Evolutionary conservation across 257 asterid genomes (phyloP).

Genomic region (Leptodermis oblonga): DNA sequence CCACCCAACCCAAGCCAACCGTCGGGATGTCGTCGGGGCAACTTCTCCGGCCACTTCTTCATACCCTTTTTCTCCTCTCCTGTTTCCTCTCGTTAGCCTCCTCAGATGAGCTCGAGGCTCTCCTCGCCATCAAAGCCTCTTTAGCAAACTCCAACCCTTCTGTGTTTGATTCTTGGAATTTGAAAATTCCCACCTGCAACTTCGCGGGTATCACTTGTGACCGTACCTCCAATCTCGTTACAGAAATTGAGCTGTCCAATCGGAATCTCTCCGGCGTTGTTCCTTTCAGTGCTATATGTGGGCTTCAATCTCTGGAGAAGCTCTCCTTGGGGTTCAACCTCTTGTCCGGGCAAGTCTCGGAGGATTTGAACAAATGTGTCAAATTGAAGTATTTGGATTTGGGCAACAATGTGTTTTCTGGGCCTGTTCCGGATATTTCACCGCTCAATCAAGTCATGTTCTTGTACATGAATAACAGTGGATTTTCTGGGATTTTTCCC

Average conservation of each 20-base stretch:
- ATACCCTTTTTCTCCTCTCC: slow-evolving; percentile 21
- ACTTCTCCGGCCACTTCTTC: slow-evolving; percentile 22
- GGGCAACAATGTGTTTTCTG: slow-evolving; percentile 60
- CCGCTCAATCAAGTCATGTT: slow-evolving; percentile 30
- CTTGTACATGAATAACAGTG: slow-evolving; percentile 58
- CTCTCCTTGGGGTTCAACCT: slow-evolving; percentile 57
- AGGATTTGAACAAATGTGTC: slow-evolving; percentile 44
- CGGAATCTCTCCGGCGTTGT: slow-evolving; percentile 44
- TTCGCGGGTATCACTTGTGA: slow-evolving; percentile 66
- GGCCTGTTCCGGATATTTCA: slow-evolving; percentile 53
- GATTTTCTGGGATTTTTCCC: slow-evolving; percentile 65
- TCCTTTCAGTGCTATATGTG: slow-evolving; percentile 48
- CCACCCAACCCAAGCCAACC: slow-evolving; percentile 17
- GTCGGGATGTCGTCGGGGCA: slow-evolving; percentile 34
- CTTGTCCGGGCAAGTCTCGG: slow-evolving; percentile 35
- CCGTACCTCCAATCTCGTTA: slow-evolving; percentile 32
- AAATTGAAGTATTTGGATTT: slow-evolving; percentile 54
- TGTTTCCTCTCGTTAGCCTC: slow-evolving; percentile 32
- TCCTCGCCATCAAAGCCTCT: slow-evolving; percentile 49
- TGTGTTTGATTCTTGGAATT: slow-evolving; percentile 60
- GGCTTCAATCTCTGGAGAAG: slow-evolving; percentile 49
- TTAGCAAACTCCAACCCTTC: slow-evolving; percentile 35
- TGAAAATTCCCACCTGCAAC: slow-evolving; percentile 25
- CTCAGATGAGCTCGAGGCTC: slow-evolving; percentile 61
- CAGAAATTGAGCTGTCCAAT: slow-evolving; percentile 57